Conservation (phyloP, 1,284 basidiomycete species). For the Sphagnurus paluster region DNA sequence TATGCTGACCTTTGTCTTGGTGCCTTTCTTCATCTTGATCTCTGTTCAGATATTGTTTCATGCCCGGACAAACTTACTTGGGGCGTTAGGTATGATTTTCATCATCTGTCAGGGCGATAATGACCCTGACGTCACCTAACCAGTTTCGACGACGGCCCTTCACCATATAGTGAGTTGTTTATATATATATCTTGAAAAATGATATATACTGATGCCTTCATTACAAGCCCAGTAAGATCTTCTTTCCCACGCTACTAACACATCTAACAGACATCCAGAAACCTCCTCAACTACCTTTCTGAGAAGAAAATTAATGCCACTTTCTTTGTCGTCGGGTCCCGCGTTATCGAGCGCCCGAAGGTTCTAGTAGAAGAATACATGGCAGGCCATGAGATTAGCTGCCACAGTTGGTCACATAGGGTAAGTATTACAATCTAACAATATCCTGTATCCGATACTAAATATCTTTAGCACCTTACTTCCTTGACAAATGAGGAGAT, state of each 20-base stretch:
- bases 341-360: conserved; percentile 78
- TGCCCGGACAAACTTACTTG: conserved; percentile 84
- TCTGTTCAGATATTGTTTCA: conserved; percentile 44
- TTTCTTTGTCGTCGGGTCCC: conserved; percentile 93
- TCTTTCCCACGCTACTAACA: neutral
- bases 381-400: conserved; percentile 77
- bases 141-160: conserved; percentile 86
- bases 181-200: conserved; percentile 6
- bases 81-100: conserved; percentile 59
- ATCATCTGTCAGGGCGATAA: neutral
- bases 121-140: conserved; percentile 2
- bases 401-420: conserved; percentile 79
- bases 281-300: conserved; percentile 69
- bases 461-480: conserved; percentile 62
- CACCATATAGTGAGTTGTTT: conserved; percentile 66
- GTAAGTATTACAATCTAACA: conserved; percentile 30
- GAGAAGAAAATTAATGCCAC: conserved; percentile 73
- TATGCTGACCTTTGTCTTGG: conserved; percentile 16
- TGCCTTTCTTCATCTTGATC: neutral
- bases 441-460: conserved; percentile 11
- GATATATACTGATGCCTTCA: conserved; percentile 13
- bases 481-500: conserved; percentile 84
- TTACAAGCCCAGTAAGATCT: conserved; percentile 45
- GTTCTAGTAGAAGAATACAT: conserved; percentile 86
- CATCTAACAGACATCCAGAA: conserved; percentile 34